Percentiles rank a stretch among this genome's conserved stretches.
phyloP scores from a whole-genome alignment of 1,284 basidiomycete genomes.

The Lignosus rhinocerotis region DNA sequence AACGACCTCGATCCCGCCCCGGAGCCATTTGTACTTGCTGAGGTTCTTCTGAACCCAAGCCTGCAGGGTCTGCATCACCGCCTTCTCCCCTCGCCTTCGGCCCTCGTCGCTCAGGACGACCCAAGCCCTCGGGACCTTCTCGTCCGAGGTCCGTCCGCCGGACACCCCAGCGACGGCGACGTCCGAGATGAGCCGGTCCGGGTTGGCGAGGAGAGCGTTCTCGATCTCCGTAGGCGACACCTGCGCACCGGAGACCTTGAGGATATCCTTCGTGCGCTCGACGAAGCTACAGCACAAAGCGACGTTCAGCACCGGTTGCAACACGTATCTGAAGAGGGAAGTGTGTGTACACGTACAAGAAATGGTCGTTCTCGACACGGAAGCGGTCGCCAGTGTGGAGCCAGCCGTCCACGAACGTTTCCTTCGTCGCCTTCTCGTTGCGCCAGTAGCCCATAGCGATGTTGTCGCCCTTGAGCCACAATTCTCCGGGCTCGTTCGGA shows the following conservation, averaged over 20 bases:
- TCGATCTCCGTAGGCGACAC: slow-evolving; percentile 78
- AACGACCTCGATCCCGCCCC: slow-evolving; percentile 69
- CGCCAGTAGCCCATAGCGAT: slow-evolving; percentile 70
- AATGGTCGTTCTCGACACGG: slow-evolving; percentile 53
- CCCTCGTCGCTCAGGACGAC: slow-evolving; percentile 61
- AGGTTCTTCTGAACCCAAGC: slow-evolving; percentile 59
- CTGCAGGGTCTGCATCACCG: slow-evolving; percentile 49
- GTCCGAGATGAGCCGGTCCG: slow-evolving; percentile 58
- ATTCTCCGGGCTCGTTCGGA: slow-evolving; percentile 62
- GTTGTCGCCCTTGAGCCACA: slow-evolving; percentile 56
- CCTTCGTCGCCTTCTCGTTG: slow-evolving; percentile 62
- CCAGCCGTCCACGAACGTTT: slow-evolving; percentile 71
- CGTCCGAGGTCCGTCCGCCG: slow-evolving; percentile 65
- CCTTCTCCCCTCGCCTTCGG: slow-evolving; percentile 43
- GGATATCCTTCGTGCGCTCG: slow-evolving; percentile 67
- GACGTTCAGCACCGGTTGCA: background rate
- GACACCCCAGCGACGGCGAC: slow-evolving; percentile 69
- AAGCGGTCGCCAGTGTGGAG: slow-evolving; percentile 72
- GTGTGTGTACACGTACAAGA: slow-evolving; percentile 53
- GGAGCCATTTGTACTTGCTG: slow-evolving; percentile 71
- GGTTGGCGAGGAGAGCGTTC: slow-evolving; percentile 56
- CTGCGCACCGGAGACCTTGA: slow-evolving; percentile 74
- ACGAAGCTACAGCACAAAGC: slow-evolving; percentile 46
- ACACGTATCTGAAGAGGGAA: background rate
- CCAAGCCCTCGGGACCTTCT: slow-evolving; percentile 74